Base-by-base conservation (phyloP, 2,329 filamentous ascomycete genomes). In the Fusarium sp. region DNA sequence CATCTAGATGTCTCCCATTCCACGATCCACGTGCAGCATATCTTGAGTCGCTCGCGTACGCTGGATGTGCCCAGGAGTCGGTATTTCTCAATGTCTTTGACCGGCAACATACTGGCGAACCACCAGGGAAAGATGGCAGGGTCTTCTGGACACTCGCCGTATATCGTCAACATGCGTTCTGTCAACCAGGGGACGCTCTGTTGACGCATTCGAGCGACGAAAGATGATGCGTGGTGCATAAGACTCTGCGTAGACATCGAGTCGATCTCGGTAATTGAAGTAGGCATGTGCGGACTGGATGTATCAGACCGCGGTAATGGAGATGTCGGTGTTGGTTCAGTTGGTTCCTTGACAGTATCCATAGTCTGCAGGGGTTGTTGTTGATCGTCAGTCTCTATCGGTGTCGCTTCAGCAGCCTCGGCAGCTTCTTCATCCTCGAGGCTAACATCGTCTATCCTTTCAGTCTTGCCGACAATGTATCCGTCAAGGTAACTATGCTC, bases 121-220 rank as follows among this genome's bases (percentile, higher is more conserved):
- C 95, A 98, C 88, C 95, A 98, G 1, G 95, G 93, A 75, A 98
- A 96, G 3, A 90, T 81, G 7, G 91, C 91, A 2, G 94, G 91
- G 77, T 97, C 94, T 22, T 89, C 85, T 0, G 94, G 95, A 26
- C 92, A 92, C 66, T 93, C 90, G 18, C 95, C 95, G 74, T 96
- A 96, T 11, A 93, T 90, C 38, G 90, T 84, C 36, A 95, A 84
- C 39, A 95, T 91, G 14, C 92, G 89, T 45, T 91, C 87, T 63
- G 93, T 90, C 35, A 97, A 85, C 94, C 94, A 97, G 0, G 89
- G 88, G 1, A 91, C 92, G 66, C 91, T 93, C 60, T 90, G 85
- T 10, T 87, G 86, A 61, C 90, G 88, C 89, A 94, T 95, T 54
- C 88, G 88, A 24, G 84, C 83, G 42, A 97, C 89, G 76, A 96